Evolutionary conservation across 208 protist species (phyloP).

Genomic region (Naegleria gruberi): DNA sequence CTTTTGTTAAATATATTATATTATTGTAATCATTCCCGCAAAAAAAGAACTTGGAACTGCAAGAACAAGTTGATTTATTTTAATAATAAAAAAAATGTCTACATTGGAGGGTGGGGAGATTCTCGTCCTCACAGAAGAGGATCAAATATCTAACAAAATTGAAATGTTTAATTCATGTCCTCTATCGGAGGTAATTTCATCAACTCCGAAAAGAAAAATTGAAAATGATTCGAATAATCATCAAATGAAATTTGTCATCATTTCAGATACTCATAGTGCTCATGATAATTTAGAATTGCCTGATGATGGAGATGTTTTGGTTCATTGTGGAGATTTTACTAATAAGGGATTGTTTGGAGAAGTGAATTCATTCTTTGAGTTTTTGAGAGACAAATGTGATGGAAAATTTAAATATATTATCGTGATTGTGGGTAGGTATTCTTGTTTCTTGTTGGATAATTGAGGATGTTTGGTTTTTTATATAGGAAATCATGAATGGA

Average conservation of each 20-base stretch:
- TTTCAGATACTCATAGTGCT: neutral
- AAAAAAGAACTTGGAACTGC: no score
- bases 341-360: constrained; percentile 18
- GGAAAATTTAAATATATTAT: neutral
- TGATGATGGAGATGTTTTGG: constrained; percentile 36
- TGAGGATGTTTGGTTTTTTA: neutral
- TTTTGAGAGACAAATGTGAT: neutral
- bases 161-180: no score
- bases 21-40: no score
- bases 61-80: no score
- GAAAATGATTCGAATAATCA: no score
- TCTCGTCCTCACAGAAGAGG: no score
- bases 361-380: constrained; percentile 29
- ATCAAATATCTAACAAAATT: no score
- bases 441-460: neutral
- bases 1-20: no score
- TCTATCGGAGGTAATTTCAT: no score
- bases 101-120: no score
- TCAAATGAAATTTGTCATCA: neutral
- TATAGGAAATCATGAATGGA: neutral
- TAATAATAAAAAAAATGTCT: no score
- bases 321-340: constrained; percentile 39
- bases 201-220: no score
- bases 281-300: neutral
- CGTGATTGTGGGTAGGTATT: neutral